Percentiles rank a stretch among this genome's conserved stretches.
Evolutionary conservation across 2,329 filamentous ascomycete genomes (phyloP).

Genomic region (Phialocephala subalpina): DNA sequence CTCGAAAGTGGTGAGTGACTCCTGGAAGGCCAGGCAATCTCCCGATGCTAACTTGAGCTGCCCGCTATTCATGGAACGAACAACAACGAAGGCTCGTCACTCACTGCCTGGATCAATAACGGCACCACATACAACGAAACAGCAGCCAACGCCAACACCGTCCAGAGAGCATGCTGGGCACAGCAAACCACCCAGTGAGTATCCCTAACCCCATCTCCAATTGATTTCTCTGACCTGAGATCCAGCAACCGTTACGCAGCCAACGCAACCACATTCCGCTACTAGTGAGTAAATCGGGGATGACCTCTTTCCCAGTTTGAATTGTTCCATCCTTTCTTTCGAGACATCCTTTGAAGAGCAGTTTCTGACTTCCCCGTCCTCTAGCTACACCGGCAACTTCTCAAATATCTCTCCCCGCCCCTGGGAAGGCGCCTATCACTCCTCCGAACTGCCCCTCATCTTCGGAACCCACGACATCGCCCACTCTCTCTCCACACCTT

Average conservation of each 20-base stretch:
- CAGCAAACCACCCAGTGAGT: conserved; percentile 27
- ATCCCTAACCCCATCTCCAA: not conserved
- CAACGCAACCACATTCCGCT: conserved; percentile 37
- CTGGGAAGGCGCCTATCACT: conserved; percentile 44
- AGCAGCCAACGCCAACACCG: conserved; percentile 17
- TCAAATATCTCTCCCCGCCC: conserved; percentile 41
- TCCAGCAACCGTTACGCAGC: conserved; percentile 20
- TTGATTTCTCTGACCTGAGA: not conserved
- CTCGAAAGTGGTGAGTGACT: conserved; percentile 31
- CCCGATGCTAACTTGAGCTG: conserved; percentile 17
- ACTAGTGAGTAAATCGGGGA: no score
- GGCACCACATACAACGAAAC: conserved; percentile 25
- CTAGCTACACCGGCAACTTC: conserved; percentile 45
- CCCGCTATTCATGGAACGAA: conserved; percentile 42
- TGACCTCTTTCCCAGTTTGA: no score
- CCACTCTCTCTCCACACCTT: conserved; percentile 31
- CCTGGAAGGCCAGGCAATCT: not conserved
- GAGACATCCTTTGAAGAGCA: no score
- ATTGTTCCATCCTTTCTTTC: no score
- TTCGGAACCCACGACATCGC: conserved; percentile 39
- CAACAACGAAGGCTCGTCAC: conserved; percentile 38
- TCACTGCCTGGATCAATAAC: conserved; percentile 29
- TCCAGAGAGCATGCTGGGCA: conserved; percentile 11
- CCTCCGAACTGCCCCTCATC: conserved; percentile 42
- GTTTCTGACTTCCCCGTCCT: no score